Evolutionary conservation across 306 rosid species (phyloP), one percentile per base, ranked within the genome.

Genomic region (Styphnolobium japonicum): DNA sequence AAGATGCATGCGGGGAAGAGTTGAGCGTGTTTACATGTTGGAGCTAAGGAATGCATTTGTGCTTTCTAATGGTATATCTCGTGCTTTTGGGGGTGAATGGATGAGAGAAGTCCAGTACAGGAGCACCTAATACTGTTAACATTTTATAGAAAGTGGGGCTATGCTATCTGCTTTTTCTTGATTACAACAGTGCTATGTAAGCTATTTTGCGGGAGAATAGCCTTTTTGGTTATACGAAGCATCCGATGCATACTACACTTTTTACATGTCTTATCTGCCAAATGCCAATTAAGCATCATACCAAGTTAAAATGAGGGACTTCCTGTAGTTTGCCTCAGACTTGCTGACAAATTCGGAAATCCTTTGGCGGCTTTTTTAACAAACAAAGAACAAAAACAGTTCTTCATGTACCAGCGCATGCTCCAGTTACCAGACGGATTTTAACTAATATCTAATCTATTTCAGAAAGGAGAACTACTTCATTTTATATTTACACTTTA

Each of bases 11-110:
- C 23, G n/a, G 81, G 37, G 46, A 75, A 34, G 64, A 56, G 19
- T 22, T 56, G 77, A 81, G 76, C 85, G 25, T 74, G 85, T 80
- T 64, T 73, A 73, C 31, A 49, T 81, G 71, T 57, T 81, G 81
- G 76, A 67, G 76, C 69, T 10, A 53, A 51, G 34, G 68, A 37
- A 36, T 42, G 80, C 67, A 73, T 25, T 52, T 67, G 19, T 63
- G 37, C 79, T 80, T 63, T 72, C 27, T 18, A n/a, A n/a, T n/a
- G n/a, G n/a, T n/a, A n/a, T n/a, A n/a, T n/a, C n/a, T n/a, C n/a
- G n/a, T n/a, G n/a, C n/a, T n/a, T n/a, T n/a, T n/a, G n/a, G n/a
- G n/a, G n/a, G n/a, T n/a, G n/a, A n/a, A n/a, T n/a, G n/a, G n/a
- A n/a, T n/a, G 29, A 73, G 48, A 72, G 51, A 80, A 73, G 80